Base-by-base conservation (phyloP, 1,139 yeast genomes). In the Zygoascus sp. region DNA sequence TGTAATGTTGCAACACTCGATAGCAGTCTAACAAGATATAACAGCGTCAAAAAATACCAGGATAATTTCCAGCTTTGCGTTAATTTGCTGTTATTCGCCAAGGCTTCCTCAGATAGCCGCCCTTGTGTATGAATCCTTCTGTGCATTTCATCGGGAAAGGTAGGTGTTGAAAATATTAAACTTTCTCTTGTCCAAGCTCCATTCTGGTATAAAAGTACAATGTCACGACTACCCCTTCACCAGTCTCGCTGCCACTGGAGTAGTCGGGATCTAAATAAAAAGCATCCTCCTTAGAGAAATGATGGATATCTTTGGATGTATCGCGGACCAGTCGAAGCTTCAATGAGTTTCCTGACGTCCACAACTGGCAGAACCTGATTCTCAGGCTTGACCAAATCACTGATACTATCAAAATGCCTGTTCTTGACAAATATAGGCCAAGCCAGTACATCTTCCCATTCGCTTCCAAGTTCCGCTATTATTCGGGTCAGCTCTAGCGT, bases 401-500 rank as follows among this genome's bases (percentile, higher is more conserved):
- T 20, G 19, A 30, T 30, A 22, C 25, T 30, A n/a, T 20, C 30
- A 15, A 21, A 32, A 6, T 37, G 25, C n/a, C 15, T 13, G 23
- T 16, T 22, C 25, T 36, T 34, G 15, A 36, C 25, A 28, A 30
- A 20, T n/a, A 50, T 11, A 1, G 56, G 56, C 55, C 55, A 51
- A 8, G 40, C 25, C 44, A 54, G 36, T 5, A 52, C 30, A 17
- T 46, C 46, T 5, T 38, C 32, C 57, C 57, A 54, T 21, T 46
- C 49, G 2, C 49, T 41, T 6, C 53, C 46, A 32, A 54, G 49
- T 23, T 40, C 28, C 10, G 34, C 22, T 4, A 49, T 49, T 20
- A 53, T 46, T 32, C 40, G 45, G 21, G 23, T 23, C 28, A 46
- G 47, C 44, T 49, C 58, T 17, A 45, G 48, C 17, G 19, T 32